Base-by-base conservation (phyloP, 208 protist species). In the Willaertia magna region DNA sequence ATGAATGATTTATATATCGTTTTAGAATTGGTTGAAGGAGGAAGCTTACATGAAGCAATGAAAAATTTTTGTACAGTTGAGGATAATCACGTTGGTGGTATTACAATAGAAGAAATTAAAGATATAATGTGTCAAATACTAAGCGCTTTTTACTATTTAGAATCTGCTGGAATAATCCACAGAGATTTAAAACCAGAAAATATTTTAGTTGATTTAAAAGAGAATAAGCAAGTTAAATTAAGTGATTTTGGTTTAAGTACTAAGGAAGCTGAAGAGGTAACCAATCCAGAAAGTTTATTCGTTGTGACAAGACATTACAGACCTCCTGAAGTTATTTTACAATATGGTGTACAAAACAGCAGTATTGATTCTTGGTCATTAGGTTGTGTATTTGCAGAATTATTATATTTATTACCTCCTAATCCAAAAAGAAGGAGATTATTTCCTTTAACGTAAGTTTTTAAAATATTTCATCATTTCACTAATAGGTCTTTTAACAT, bases 1-100 rank as follows among this genome's bases (percentile, higher is more conserved):
- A 46, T 78, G 40, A 42, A 78, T 26, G 74, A 78, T 44, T 78
- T 78, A 39, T 78, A 78, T 78, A 46, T 78, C 44, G 74, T 78
- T 20, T 47, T 46, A 39, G 74, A n/a, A 14, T 22, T 47, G 74
- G 44, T 78, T 26, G 30, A 78, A 39, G 74, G 40, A 46, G 55
- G 55, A 34, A 26, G 34, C 9, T 67, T 67, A 26, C 26, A 67
- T 34, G 26, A 67, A n/a, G 6, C 34, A 18, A 67, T 67, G 55
- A 34, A 16, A 34, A 16, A 67, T 34, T n/a, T n/a, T n/a, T n/a
- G n/a, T n/a, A 67, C 0, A 30, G 18, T 67, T 6, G 26, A 67
- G 34, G 22, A 67, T 9, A n/a, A n/a, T n/a, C n/a, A n/a, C n/a
- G n/a, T n/a, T n/a, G 55, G 55, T 34, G 55, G 55, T 34, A 67